These are phyloP conservation scores for Phlebopus sp. DNA, from an alignment of 1,284 basidiomycete species.

Conservation along the genomic window DNA sequence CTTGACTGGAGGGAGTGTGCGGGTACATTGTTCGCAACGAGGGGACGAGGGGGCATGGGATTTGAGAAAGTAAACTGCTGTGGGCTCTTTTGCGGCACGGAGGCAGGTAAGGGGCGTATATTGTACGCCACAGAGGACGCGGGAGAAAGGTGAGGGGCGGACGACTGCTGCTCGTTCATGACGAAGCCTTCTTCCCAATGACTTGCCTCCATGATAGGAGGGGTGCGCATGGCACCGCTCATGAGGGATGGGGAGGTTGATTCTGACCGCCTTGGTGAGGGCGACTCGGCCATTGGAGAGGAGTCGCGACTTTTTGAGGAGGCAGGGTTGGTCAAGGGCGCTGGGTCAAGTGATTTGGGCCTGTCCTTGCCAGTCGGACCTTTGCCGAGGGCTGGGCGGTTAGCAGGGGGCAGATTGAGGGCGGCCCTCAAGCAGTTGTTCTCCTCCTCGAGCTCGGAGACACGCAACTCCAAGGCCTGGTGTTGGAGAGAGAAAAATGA, in stretches of 20 bases:
- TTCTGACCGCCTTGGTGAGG: slow-evolving; percentile 37
- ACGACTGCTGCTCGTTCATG: slow-evolving; percentile 46
- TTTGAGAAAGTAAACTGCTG: slow-evolving; percentile 36
- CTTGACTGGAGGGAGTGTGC: slow-evolving; percentile 29
- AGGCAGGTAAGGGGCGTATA: slow-evolving; percentile 33
- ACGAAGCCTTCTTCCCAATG: slow-evolving; percentile 60
- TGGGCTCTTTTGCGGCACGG: slow-evolving; percentile 34
- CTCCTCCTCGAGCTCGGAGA: slow-evolving; percentile 82
- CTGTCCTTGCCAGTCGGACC: slow-evolving; percentile 83
- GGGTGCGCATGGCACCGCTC: slow-evolving; percentile 30
- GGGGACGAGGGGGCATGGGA: slow-evolving; percentile 27
- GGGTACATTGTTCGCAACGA: slow-evolving; percentile 30
- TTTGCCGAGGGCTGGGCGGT: slow-evolving; percentile 67
- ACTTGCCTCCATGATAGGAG: slow-evolving; percentile 45
- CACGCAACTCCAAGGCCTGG: slow-evolving; percentile 79
- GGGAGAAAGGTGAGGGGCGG: slow-evolving; percentile 36
- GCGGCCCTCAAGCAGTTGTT: slow-evolving; percentile 75
- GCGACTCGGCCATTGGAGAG: slow-evolving; percentile 48
- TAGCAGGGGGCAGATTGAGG: slow-evolving; percentile 73
- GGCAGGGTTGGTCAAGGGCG: slow-evolving; percentile 28
- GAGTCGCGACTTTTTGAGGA: slow-evolving; percentile 36
- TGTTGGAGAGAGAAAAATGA: slow-evolving; percentile 31
- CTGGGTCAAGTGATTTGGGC: slow-evolving; percentile 46
- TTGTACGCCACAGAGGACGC: slow-evolving; percentile 38
- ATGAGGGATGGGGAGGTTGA: slow-evolving; percentile 36